Evolutionary conservation across 176 grass and related monocot genomes (phyloP), one percentile per base, ranked within the genome.

Genomic region (Oropetium thomaeum): DNA sequence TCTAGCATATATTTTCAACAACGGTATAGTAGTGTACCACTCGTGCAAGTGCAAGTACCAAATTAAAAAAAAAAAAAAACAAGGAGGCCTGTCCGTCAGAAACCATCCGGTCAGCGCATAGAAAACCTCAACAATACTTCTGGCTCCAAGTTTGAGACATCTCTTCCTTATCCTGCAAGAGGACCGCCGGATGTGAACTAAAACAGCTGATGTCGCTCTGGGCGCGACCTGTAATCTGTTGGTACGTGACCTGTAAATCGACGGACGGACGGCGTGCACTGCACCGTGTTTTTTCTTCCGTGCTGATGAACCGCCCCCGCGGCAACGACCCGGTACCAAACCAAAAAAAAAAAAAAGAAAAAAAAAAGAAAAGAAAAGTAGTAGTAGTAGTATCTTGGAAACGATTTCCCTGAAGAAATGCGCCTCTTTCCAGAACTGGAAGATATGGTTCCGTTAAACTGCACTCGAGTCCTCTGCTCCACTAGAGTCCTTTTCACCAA

Each of bases 241-340:
- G 71, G 13, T 23, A 8, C 41, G 17, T 74, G 83, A 85, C 41
- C 77, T 81, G 63, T 70, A 76, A 63, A 69, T 17, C 60, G 22
- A 45, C 42, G 43, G 22, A 45, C 42, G 43, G 47, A 35, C 45
- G 28, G 39, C 59, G 29, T 34, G 74, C 49, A 15, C 31, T 34
- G 40, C 48, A 20, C 20, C 2, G n/a, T n/a, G n/a, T n/a, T n/a
- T n/a, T n/a, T 82, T 26, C 16, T 38, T 38, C 65, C 39, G 47
- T 34, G 13, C 33, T 40, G 23, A 26, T 23, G 26, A 70, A 71
- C 5, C n/a, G 30, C 53, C 20, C 51, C 64, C 33, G 31, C 51
- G 38, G 16, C 67, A 14, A 10, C 1, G 63, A 8, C 29, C 7
- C 19, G 13, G 40, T 0, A 20, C 73, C 12, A 31, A 58, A 29